These are phyloP conservation scores for Ceriops zippeliana DNA, from an alignment of 345 rosid species.

Conservation along the genomic window DNA sequence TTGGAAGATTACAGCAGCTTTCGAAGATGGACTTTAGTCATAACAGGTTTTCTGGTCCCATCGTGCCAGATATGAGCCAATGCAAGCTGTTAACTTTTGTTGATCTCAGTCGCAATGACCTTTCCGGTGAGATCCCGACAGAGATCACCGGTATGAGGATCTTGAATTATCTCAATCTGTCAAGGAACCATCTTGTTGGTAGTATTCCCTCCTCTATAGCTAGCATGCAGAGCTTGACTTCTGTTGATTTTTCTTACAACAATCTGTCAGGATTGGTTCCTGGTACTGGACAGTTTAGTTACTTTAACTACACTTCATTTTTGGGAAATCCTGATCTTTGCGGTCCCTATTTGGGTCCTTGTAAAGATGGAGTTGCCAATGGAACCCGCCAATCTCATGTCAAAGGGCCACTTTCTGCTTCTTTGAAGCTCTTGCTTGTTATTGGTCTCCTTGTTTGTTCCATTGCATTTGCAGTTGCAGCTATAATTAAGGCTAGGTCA, in stretches of 20 bases:
- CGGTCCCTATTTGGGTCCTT: slow-evolving; percentile 82
- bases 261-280: slow-evolving; percentile 91
- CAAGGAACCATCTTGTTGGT: slow-evolving; percentile 72
- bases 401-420: slow-evolving; percentile 68
- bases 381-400: slow-evolving; percentile 48
- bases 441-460: slow-evolving; percentile 80
- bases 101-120: slow-evolving; percentile 76
- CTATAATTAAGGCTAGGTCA: slow-evolving; percentile 75
- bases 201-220: slow-evolving; percentile 67
- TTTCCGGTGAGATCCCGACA: slow-evolving; percentile 72
- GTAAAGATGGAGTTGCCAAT: slow-evolving; percentile 55
- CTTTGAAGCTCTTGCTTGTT: slow-evolving; percentile 76
- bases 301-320: slow-evolving; percentile 86
- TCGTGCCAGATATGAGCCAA: slow-evolving; percentile 65
- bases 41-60: slow-evolving; percentile 60
- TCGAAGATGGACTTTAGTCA: slow-evolving; percentile 77
- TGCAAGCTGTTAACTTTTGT: slow-evolving; percentile 77
- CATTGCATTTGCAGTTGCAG: slow-evolving; percentile 73
- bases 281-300: slow-evolving; percentile 81
- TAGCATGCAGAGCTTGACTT: slow-evolving; percentile 84
- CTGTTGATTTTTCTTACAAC: slow-evolving; percentile 88
- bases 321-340: slow-evolving; percentile 74
- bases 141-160: slow-evolving; percentile 79
- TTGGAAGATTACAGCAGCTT: slow-evolving; percentile 75
- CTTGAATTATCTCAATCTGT: slow-evolving; percentile 75